Percentiles rank a stretch among this genome's conserved stretches.
Evolutionary conservation across 768 basidiomycete species (phyloP).

Genomic region (Suillus plorans): DNA sequence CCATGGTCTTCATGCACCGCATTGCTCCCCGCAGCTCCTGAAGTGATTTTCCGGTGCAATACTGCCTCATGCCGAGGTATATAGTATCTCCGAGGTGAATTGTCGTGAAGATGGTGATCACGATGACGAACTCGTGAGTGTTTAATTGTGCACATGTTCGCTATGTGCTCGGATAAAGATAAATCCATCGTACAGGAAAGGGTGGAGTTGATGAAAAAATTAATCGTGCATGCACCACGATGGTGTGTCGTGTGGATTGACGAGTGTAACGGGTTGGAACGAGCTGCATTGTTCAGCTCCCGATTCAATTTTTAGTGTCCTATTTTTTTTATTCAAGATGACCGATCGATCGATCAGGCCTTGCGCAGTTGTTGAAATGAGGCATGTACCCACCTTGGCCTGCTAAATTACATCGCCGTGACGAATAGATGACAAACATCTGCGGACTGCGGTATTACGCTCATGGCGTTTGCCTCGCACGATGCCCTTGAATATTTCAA

Average conservation of each 20-base stretch:
- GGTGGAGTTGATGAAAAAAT: not conserved
- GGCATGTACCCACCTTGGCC: not conserved
- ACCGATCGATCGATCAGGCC: not conserved
- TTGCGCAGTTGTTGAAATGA: not conserved
- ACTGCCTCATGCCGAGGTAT: not conserved
- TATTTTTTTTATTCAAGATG: not conserved
- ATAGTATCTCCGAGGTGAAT: not conserved
- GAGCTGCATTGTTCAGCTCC: not conserved
- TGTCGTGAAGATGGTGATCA: not conserved
- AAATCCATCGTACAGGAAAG: not conserved
- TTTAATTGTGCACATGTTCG: not conserved
- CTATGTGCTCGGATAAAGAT: not conserved
- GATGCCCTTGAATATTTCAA: not conserved
- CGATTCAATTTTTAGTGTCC: not conserved
- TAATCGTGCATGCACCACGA: not conserved
- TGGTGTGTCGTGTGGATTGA: not conserved
- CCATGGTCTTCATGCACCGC: conserved; percentile 30
- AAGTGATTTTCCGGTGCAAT: conserved; percentile 24
- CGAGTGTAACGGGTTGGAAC: not conserved
- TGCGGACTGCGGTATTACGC: not conserved
- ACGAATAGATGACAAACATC: not conserved
- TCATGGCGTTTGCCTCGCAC: not conserved
- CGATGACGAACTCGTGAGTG: not conserved
- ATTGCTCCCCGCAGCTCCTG: conserved; percentile 27
- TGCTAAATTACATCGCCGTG: not conserved